Evolutionary conservation across 2,329 filamentous ascomycete species (phyloP).

Genomic region (Colletotrichum phormii): DNA sequence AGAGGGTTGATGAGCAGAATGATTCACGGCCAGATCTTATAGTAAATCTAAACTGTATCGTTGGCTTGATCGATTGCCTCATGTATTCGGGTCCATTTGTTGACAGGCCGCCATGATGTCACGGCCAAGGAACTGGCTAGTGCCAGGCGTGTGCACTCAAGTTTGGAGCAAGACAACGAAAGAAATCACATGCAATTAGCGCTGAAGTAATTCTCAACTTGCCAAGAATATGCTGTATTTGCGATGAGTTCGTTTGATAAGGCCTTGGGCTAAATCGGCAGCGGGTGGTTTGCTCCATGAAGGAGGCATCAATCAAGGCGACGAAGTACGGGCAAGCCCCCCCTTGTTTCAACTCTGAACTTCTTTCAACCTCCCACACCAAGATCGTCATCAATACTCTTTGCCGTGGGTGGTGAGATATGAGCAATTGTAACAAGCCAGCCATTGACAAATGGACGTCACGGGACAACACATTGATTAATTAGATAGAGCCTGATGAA

Average conservation of each 20-base stretch:
- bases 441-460: no score
- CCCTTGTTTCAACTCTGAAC: no score
- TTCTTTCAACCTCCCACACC: slow-evolving; percentile 2
- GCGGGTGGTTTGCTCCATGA: neutral
- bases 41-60: no score
- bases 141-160: no score
- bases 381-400: neutral
- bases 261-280: neutral
- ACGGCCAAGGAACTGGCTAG: neutral
- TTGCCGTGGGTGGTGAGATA: no score
- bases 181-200: neutral
- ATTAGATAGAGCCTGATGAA: no score
- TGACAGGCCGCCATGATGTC: neutral
- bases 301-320: neutral
- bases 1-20: neutral
- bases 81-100: neutral
- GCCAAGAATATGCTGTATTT: no score
- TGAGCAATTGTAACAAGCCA: no score
- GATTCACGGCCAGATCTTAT: no score
- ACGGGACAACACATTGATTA: no score
- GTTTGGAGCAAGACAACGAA: neutral
- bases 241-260: neutral
- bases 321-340: neutral
- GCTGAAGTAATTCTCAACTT: neutral
- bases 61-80: neutral